Evolutionary conservation across 495 filamentous ascomycete species (phyloP).

Genomic region (Aspergillus sclerotiicarbonarius): DNA sequence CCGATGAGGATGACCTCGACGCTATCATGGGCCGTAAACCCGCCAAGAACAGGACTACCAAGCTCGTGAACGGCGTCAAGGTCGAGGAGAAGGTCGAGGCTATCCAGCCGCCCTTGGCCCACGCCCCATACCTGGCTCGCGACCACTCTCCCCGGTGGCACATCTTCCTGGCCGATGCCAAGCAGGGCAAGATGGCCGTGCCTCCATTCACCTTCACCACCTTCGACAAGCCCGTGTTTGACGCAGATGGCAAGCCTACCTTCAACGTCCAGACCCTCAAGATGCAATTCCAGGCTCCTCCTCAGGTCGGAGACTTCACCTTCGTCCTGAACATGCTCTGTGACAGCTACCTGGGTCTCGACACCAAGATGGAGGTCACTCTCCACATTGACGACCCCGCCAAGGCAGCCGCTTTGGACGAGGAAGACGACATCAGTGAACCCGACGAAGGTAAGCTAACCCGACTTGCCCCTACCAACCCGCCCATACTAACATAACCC

Average conservation of each 20-base stretch:
- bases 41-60: conserved; percentile 55
- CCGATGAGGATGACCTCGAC: conserved; percentile 88
- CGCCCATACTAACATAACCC: conserved; percentile 26
- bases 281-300: conserved; percentile 95
- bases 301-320: conserved; percentile 85
- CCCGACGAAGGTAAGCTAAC: conserved; percentile 86
- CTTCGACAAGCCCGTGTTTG: conserved; percentile 83
- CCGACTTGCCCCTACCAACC: conserved; percentile 3
- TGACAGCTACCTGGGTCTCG: conserved; percentile 91
- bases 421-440: conserved; percentile 91
- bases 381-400: conserved; percentile 86
- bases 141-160: conserved; percentile 91
- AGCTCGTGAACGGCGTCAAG: conserved; percentile 56
- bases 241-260: conserved; percentile 71
- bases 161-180: conserved; percentile 88
- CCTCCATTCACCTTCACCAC: conserved; percentile 87
- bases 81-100: conserved; percentile 50
- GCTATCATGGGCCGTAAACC: conserved; percentile 78
- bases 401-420: conserved; percentile 73
- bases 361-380: conserved; percentile 83
- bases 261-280: conserved; percentile 93
- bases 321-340: conserved; percentile 91
- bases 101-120: conserved; percentile 76
- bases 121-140: conserved; percentile 83
- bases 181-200: conserved; percentile 91